These are phyloP conservation scores for Ophiostoma piceae DNA, from an alignment of 2,329 filamentous ascomycete genomes.

Conservation along the genomic window DNA sequence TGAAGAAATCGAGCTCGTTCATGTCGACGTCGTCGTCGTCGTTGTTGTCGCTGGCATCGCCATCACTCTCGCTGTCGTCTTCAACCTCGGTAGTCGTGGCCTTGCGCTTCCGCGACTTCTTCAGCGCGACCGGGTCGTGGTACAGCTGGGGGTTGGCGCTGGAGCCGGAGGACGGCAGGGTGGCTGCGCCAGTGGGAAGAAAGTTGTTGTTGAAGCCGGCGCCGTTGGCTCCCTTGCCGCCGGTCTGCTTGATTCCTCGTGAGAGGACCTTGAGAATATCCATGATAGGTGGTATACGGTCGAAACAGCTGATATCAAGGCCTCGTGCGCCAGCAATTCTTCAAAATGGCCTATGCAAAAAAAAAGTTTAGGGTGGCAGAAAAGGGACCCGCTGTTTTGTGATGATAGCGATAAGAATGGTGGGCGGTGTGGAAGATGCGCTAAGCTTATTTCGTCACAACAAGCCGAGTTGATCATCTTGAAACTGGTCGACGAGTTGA, in stretches of 20 bases:
- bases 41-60: slow-evolving; percentile 25
- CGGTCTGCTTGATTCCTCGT: slow-evolving; percentile 57
- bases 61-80: slow-evolving; percentile 27
- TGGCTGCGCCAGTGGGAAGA: slow-evolving; percentile 33
- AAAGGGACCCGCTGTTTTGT: background rate
- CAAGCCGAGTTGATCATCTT: background rate
- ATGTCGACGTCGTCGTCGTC: slow-evolving; percentile 36
- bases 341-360: slow-evolving; percentile 35
- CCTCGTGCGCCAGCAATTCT: background rate
- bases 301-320: slow-evolving; percentile 3
- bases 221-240: slow-evolving; percentile 31
- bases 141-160: slow-evolving; percentile 64
- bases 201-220: slow-evolving; percentile 30
- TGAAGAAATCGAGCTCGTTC: slow-evolving; percentile 51
- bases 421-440: background rate
- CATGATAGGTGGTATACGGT: slow-evolving; percentile 41
- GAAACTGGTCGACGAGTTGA: background rate
- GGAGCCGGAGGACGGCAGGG: slow-evolving; percentile 60
- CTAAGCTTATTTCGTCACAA: background rate
- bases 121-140: slow-evolving; percentile 49
- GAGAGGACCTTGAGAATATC: slow-evolving; percentile 70
- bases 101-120: slow-evolving; percentile 40
- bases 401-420: slow-evolving; percentile 9
- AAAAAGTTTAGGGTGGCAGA: slow-evolving; percentile 17
- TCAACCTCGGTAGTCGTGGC: slow-evolving; percentile 20